These are phyloP conservation scores for Olyra latifolia DNA, from an alignment of 176 grass and related monocot genomes.

Conservation along the genomic window DNA sequence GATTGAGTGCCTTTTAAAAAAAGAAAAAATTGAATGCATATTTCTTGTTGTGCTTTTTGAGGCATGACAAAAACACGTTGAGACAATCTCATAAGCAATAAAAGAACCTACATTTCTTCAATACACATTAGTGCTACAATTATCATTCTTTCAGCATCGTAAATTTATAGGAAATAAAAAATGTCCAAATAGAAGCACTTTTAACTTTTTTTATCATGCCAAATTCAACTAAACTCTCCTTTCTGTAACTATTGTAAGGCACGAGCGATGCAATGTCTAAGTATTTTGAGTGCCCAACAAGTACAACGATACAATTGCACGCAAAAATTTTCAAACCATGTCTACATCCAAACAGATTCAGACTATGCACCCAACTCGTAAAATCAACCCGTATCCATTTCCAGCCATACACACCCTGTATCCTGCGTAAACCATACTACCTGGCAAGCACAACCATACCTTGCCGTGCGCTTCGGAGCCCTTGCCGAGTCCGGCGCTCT, in stretches of 20 bases:
- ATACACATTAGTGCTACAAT: not conserved
- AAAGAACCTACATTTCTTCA: not conserved
- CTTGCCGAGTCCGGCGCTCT: constrained; percentile 38
- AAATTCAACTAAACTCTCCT: not conserved
- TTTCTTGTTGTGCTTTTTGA: not conserved
- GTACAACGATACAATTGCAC: too few relatives aligned
- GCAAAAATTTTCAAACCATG: not conserved
- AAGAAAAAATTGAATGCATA: not conserved
- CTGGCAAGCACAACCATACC: constrained; percentile 17
- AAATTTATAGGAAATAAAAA: not conserved
- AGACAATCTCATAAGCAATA: not conserved
- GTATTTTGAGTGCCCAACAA: not conserved
- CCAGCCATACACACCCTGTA: not conserved
- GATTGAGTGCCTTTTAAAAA: not conserved
- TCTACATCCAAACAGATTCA: not conserved
- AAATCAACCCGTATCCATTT: not conserved
- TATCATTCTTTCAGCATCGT: not conserved
- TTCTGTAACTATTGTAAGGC: not conserved
- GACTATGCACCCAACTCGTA: not conserved
- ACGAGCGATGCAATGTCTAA: not conserved
- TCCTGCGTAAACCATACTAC: not conserved
- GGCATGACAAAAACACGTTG: not conserved
- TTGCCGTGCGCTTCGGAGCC: constrained; percentile 40
- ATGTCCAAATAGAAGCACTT: not conserved
- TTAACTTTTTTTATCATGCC: not conserved